A percentile compares a stretch with the other conserved stretches of the same genome.
phyloP scores from a whole-genome alignment of 2,329 filamentous ascomycete genomes.

The Trichophyton benhamiae region DNA sequence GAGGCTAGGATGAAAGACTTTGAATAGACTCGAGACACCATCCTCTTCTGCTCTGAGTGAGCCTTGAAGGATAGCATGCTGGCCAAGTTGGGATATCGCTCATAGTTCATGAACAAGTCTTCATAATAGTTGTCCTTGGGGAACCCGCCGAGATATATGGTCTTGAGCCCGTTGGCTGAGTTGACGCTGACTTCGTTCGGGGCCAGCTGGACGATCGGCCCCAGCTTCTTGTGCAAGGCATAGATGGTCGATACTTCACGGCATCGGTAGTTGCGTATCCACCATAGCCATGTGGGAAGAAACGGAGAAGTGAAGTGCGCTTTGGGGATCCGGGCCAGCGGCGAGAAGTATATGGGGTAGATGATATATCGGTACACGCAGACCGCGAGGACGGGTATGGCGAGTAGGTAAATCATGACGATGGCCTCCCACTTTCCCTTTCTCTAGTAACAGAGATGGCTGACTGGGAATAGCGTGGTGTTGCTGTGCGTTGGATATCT shows the following conservation, averaged over 20 bases:
- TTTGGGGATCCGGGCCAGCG: constrained; percentile 52
- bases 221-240: constrained; percentile 41
- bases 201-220: constrained; percentile 48
- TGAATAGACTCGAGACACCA: constrained; percentile 63
- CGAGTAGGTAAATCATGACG: not conserved
- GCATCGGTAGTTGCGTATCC: constrained; percentile 42
- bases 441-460: not conserved
- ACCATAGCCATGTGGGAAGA: constrained; percentile 55
- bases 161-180: constrained; percentile 43
- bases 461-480: not conserved
- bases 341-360: constrained; percentile 44
- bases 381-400: not conserved
- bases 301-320: constrained; percentile 56
- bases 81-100: constrained; percentile 49
- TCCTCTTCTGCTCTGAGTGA: constrained; percentile 57
- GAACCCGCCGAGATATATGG: constrained; percentile 56
- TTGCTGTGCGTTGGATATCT: too few relatives aligned
- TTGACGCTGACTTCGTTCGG: constrained; percentile 55
- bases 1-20: constrained; percentile 56
- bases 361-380: constrained; percentile 28
- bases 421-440: not conserved
- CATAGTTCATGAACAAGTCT: constrained; percentile 53
- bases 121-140: constrained; percentile 56
- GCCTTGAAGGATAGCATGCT: constrained; percentile 45
- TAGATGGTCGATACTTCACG: constrained; percentile 48